A percentile compares a stretch with the other conserved stretches of the same genome.
Evolutionary conservation across 352 stramenopile genomes (phyloP).

Genomic region (Phytophthora crassamura): DNA sequence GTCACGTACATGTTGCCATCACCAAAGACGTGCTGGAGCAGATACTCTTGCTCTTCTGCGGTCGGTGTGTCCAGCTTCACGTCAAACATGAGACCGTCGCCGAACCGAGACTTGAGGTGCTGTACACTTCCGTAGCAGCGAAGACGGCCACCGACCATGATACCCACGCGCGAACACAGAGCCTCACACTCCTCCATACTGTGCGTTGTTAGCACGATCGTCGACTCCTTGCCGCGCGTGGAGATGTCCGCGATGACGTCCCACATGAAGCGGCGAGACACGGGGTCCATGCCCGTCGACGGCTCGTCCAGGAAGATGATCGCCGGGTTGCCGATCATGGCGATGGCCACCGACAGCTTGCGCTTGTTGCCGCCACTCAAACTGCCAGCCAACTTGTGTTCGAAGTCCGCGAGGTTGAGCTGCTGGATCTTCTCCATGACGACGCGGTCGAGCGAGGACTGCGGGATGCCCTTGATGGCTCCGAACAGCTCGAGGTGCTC

Average conservation of each 20-base stretch:
- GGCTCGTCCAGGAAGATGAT: too few relatives aligned
- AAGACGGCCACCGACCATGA: slow-evolving; percentile 83
- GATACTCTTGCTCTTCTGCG: slow-evolving; percentile 34
- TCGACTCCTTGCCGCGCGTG: slow-evolving; percentile 63
- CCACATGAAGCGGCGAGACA: too few relatives aligned
- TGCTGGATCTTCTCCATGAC: slow-evolving; percentile 80
- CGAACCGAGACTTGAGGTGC: slow-evolving; percentile 95
- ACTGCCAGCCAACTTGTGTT: slow-evolving; percentile 75
- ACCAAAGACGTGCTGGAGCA: slow-evolving; percentile 25
- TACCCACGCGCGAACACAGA: slow-evolving; percentile 86
- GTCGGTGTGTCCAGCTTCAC: slow-evolving; percentile 43
- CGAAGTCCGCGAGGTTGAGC: slow-evolving; percentile 82
- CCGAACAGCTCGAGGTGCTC: slow-evolving; percentile 92
- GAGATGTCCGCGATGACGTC: too few relatives aligned
- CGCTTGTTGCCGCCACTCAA: too few relatives aligned
- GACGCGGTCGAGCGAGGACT: slow-evolving; percentile 75
- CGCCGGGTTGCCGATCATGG: too few relatives aligned
- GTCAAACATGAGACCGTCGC: slow-evolving; percentile 91
- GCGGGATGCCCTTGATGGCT: slow-evolving; percentile 87
- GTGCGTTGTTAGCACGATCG: slow-evolving; percentile 87
- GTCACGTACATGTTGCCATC: slow-evolving; percentile 37
- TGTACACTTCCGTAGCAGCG: slow-evolving; percentile 79
- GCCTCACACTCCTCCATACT: slow-evolving; percentile 84
- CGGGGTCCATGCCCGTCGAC: too few relatives aligned
- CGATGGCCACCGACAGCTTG: too few relatives aligned